A percentile compares a stretch with the other conserved stretches of the same genome.
These are phyloP conservation scores for Neurospora tetrasperma DNA, from an alignment of 495 filamentous ascomycete genomes.

Conservation along the genomic window DNA sequence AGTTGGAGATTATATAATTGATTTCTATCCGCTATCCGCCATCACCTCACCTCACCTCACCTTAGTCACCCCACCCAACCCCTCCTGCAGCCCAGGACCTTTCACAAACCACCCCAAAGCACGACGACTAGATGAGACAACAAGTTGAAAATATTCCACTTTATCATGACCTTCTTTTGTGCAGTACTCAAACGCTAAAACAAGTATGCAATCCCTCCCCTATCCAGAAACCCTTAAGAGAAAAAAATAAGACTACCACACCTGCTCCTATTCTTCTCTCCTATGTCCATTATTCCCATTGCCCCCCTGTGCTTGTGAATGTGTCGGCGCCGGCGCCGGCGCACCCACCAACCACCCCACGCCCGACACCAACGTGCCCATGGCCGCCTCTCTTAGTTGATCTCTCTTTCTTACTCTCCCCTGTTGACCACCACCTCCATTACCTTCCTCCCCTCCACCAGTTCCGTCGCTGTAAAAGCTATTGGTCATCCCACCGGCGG, in stretches of 20 bases:
- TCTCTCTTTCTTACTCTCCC: constrained; percentile 65
- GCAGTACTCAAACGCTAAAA: background rate
- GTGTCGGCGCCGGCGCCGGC: constrained; percentile 34
- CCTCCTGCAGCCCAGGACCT: background rate
- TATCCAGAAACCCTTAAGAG: background rate
- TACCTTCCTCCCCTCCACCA: background rate
- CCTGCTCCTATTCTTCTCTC: background rate
- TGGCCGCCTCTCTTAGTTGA: constrained; percentile 65
- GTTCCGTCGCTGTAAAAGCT: constrained; percentile 4
- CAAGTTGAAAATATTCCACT: background rate
- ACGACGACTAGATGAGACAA: background rate
- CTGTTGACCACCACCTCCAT: constrained; percentile 25
- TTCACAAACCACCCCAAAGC: background rate
- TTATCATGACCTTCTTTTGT: background rate
- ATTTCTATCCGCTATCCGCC: too few species aligned
- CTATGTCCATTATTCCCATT: background rate
- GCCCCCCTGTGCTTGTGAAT: background rate
- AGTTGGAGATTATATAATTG: too few species aligned
- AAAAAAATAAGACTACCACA: too few species aligned
- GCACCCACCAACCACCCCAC: constrained; percentile 81
- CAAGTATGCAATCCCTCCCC: background rate
- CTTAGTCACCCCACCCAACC: too few species aligned
- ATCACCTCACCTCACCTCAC: too few species aligned
- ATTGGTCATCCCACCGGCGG: background rate
- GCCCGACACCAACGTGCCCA: constrained; percentile 64